Evolutionary conservation across 139 green algal species (phyloP), one percentile per base, ranked within the genome.

Genomic region (Axilococcus clingmanii): DNA sequence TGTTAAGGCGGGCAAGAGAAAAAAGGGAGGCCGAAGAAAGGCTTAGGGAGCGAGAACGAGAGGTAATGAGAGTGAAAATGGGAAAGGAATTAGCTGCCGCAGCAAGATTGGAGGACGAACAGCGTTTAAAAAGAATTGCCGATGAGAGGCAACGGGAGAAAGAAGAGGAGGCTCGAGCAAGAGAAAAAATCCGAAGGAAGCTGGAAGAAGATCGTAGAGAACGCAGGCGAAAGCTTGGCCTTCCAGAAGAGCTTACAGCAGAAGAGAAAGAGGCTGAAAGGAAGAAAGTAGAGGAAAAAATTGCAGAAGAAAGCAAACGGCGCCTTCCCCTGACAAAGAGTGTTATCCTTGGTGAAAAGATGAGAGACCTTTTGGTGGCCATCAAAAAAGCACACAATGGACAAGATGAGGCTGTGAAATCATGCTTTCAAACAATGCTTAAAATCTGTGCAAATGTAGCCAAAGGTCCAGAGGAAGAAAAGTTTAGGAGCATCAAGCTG

Each of bases 381-480:
- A 87, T 97, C 63, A 97, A 96, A 65, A 88, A 92, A 61, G 47
- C 32, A 28, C 33, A 78, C 53, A 31, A 44, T 14, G 59, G 33
- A 27, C 52, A 83, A 16, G 83, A 81, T 16, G 80, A 75, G 48
- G 40, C 59, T 3, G 75, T 87, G 17, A 85, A 83, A 55, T 82
- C 65, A 3, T 75, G 71, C 24, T 93, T 68, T 51, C 58, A 73
- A 24, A 88, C 80, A 4, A 57, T 88, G 45, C 40, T 82, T 28
- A 92, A 80, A 52, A 88, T 94, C 65, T 58, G 91, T n/a, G 77
- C 66, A 48, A 98, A 98, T 59, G 61, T 94, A 7, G 71, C 59
- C 8, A 59, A 11, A n/a, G 35, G 61, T 37, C 62, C 64, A 0
- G 54, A 54, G 45, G 81, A 97, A 52, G 85, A 92, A 12, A 96